These are phyloP conservation scores for Boletellus ananas DNA, from an alignment of 768 basidiomycete genomes.

Conservation along the genomic window DNA sequence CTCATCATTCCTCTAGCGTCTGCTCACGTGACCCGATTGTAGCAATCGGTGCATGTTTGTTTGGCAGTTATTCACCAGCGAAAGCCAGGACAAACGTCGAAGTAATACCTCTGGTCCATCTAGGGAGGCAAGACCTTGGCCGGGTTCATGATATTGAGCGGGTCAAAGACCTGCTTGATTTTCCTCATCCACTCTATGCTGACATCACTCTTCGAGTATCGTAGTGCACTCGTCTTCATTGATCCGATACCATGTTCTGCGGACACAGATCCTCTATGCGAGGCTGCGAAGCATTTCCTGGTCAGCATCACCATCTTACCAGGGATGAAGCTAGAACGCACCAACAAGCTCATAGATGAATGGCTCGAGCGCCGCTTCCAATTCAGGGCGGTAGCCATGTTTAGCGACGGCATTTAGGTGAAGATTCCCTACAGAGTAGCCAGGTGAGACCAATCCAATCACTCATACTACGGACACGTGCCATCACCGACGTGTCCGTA, in stretches of 20 bases:
- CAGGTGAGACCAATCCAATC: slow-evolving; percentile 1
- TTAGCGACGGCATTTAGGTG: slow-evolving; percentile 90
- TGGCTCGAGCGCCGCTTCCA: slow-evolving; percentile 87
- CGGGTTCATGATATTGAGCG: slow-evolving; percentile 89
- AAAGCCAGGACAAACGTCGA: neutral
- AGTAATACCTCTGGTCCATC: neutral
- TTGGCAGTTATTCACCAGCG: too few species aligned
- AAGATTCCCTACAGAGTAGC: slow-evolving; percentile 64
- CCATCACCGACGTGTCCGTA: slow-evolving; percentile 98
- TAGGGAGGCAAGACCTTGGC: slow-evolving; percentile 61
- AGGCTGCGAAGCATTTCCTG: slow-evolving; percentile 41
- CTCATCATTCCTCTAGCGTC: slow-evolving; percentile 3
- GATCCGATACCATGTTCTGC: slow-evolving; percentile 97
- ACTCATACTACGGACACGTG: slow-evolving; percentile 33
- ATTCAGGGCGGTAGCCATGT: slow-evolving; percentile 68
- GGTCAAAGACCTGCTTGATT: slow-evolving; percentile 88
- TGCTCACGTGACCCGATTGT: neutral
- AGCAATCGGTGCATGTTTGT: too few species aligned
- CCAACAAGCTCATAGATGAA: slow-evolving; percentile 91
- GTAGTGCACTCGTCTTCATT: slow-evolving; percentile 88
- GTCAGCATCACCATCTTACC: neutral
- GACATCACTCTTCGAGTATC: slow-evolving; percentile 76
- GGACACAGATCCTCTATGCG: slow-evolving; percentile 85
- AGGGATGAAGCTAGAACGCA: slow-evolving; percentile 30
- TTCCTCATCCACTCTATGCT: slow-evolving; percentile 88